These are phyloP conservation scores for Nowakowskiella sp. DNA, from an alignment of 192 early-diverging fungal species.

Conservation along the genomic window DNA sequence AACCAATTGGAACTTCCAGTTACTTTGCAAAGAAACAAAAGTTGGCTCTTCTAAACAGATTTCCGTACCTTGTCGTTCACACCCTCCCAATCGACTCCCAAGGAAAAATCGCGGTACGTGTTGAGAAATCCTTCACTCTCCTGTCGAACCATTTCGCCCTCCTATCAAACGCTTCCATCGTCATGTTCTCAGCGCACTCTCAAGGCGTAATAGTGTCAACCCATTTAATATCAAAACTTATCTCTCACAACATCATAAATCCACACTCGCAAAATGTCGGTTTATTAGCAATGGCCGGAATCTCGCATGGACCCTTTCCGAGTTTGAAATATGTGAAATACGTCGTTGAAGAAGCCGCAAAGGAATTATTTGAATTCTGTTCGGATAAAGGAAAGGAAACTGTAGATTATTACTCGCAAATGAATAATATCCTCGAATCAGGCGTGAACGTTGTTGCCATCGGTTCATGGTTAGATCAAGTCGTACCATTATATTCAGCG, in stretches of 20 bases:
- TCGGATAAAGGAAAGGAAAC: slow-evolving; percentile 63
- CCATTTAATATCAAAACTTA: slow-evolving; percentile 64
- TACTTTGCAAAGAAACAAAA: slow-evolving; percentile 78
- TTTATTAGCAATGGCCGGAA: slow-evolving; percentile 88
- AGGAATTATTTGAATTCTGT: slow-evolving; percentile 93
- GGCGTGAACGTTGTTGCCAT: slow-evolving; percentile 72
- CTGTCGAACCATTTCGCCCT: slow-evolving; percentile 35
- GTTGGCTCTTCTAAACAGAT: slow-evolving; percentile 31
- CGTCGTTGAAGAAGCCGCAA: slow-evolving; percentile 81
- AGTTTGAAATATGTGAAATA: slow-evolving; percentile 77
- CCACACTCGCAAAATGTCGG: slow-evolving; percentile 60
- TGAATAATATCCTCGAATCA: slow-evolving; percentile 53
- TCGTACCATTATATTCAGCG: slow-evolving; percentile 73
- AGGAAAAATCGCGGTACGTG: slow-evolving; percentile 82
- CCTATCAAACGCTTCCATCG: slow-evolving; percentile 18
- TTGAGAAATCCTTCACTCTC: slow-evolving; percentile 71
- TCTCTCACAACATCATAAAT: slow-evolving; percentile 60
- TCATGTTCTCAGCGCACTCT: slow-evolving; percentile 86
- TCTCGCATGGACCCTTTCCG: slow-evolving; percentile 83
- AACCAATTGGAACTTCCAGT: slow-evolving; percentile 85
- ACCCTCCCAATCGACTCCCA: slow-evolving; percentile 84
- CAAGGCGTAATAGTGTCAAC: slow-evolving; percentile 89
- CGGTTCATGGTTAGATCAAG: slow-evolving; percentile 92
- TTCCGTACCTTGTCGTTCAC: slow-evolving; percentile 42
- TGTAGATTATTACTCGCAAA: slow-evolving; percentile 59